These are phyloP conservation scores for Clavispora vitiphila DNA, from an alignment of 805 yeast species.

Conservation along the genomic window DNA sequence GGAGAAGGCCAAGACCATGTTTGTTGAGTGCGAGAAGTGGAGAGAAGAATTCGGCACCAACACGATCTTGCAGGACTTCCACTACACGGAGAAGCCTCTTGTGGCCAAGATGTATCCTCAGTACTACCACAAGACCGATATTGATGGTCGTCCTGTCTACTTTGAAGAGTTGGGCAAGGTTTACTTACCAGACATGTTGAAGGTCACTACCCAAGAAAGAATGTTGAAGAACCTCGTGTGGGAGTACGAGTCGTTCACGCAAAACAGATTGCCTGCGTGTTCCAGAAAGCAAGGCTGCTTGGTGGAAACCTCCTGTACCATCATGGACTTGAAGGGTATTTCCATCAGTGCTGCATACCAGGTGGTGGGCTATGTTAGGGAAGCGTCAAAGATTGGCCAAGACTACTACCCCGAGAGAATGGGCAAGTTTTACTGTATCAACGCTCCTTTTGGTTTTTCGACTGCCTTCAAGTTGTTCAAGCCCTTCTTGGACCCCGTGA, in stretches of 20 bases:
- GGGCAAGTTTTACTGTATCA: constrained; percentile 95
- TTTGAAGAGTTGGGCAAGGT: constrained; percentile 91
- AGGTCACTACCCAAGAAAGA: constrained; percentile 90
- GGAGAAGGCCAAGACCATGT: constrained; percentile 76
- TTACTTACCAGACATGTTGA: constrained; percentile 84
- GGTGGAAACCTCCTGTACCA: constrained; percentile 94
- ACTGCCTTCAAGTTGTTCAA: constrained; percentile 89
- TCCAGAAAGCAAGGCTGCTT: constrained; percentile 74
- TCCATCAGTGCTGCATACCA: constrained; percentile 78
- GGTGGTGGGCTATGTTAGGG: constrained; percentile 83
- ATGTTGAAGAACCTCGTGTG: constrained; percentile 94
- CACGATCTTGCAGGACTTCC: constrained; percentile 80
- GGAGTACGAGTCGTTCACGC: constrained; percentile 92
- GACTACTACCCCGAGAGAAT: constrained; percentile 98
- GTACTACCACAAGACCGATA: constrained; percentile 95
- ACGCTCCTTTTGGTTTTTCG: constrained; percentile 96
- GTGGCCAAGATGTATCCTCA: constrained; percentile 93
- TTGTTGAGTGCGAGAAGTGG: constrained; percentile 85
- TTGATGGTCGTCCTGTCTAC: constrained; percentile 95
- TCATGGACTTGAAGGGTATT: constrained; percentile 91
- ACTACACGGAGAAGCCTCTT: constrained; percentile 85
- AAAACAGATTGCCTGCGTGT: constrained; percentile 87
- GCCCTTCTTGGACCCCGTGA: constrained; percentile 95
- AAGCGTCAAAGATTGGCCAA: constrained; percentile 92
- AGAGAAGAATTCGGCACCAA: constrained; percentile 81